Evolutionary conservation across 1,284 basidiomycete species (phyloP).

Genomic region (Ganoderma sinense): DNA sequence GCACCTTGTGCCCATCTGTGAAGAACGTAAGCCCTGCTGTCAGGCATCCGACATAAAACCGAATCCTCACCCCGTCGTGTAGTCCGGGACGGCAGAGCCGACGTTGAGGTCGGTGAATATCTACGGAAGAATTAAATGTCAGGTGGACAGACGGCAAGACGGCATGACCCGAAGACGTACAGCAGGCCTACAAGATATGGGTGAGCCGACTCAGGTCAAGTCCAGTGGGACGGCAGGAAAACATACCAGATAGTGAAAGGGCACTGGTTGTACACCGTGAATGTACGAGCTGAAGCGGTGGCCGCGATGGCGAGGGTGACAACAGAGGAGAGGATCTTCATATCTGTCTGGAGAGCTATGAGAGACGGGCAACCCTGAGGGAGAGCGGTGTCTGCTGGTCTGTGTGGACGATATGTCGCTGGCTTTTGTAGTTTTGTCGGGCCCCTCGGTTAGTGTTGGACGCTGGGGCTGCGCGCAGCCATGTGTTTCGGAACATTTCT

Average conservation of each 20-base stretch:
- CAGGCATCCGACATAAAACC: conserved; percentile 19
- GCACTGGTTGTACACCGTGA: conserved; percentile 29
- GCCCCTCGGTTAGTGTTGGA: neutral
- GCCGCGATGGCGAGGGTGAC: conserved; percentile 26
- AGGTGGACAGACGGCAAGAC: neutral
- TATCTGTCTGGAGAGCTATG: conserved; percentile 10
- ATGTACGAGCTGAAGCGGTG: conserved; percentile 21
- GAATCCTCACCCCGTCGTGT: conserved; percentile 40
- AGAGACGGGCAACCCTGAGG: neutral
- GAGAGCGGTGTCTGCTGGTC: conserved; percentile 2
- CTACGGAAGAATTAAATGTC: conserved; percentile 19
- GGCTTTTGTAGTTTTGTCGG: conserved; percentile 6
- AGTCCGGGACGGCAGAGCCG: conserved; percentile 36
- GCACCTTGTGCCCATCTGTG: conserved; percentile 43
- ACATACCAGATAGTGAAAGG: conserved; percentile 28
- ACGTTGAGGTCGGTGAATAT: conserved; percentile 44
- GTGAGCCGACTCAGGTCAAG: neutral
- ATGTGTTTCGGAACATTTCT: conserved; percentile 1
- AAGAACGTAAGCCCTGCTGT: conserved; percentile 30
- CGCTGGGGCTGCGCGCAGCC: conserved; percentile 10
- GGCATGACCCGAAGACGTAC: conserved; percentile 25
- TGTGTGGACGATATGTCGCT: neutral
- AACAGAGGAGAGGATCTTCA: conserved; percentile 26
- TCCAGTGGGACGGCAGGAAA: neutral
- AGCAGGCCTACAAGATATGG: conserved; percentile 38